Base-by-base conservation (phyloP, 2,329 filamentous ascomycete species). In the Apiospora hydei region DNA sequence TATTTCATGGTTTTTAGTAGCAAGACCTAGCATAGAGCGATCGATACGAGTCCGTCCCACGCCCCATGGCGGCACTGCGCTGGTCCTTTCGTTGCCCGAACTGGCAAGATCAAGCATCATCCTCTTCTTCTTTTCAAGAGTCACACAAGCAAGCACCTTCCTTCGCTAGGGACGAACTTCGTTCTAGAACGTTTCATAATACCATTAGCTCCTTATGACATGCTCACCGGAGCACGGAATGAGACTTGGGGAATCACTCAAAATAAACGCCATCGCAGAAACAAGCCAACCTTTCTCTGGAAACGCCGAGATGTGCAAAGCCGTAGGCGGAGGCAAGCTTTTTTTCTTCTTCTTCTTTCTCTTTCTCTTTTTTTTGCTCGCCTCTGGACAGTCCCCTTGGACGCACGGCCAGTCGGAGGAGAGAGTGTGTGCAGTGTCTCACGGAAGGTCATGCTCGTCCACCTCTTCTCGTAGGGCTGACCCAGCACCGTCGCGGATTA, bases 271-370 rank as follows among this genome's bases (percentile, higher is more conserved):
- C 68, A 53, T 69, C 47, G 47, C 68, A 57, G 47, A 69, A 69
- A 53, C 46, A 51, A 69, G 47, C 47, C 41, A 68, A 68, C 66
- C 41, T 46, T 57, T 51, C 68, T 69, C 47, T 57, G 24, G 26
- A 57, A 69, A 69, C 68, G 68, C 68, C 68, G 49, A 26, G 46
- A 69, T 69, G 68, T 51, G 68, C 68, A 51, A 69, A 68, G 66
- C 44, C 66, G 43, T 64, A 41, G 57, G 34, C 57, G 34, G 30
- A 64, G 57, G 57, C 53, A 30, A 34, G 47, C 47, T 51, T 51
- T 49, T 5, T 38, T 38, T 8, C 7, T 8, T 38, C 5, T 6
- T 38, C 7, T 38, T 38, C 34, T 38, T 8, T 49, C 24, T 49
- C 24, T 16, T 18, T 24, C 4, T 3, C n/a, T 51, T 16, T 18